Base-by-base conservation (phyloP, 2,329 filamentous ascomycete species). In the Exophiala calicioides region DNA sequence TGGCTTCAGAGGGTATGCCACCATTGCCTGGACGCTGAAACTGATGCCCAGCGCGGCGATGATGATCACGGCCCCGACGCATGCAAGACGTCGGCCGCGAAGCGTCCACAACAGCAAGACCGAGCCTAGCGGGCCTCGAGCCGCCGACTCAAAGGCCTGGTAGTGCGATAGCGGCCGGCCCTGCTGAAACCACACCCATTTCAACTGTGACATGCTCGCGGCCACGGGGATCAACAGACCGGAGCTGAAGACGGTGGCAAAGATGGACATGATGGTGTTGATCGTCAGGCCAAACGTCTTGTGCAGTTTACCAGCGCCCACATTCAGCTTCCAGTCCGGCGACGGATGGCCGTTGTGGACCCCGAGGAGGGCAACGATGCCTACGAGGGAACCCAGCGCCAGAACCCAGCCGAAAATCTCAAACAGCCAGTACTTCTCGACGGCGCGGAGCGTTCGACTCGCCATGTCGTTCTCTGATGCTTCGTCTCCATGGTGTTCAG, bases 261-360 rank as follows among this genome's bases (percentile, higher is more conserved):
- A 59, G 7, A 65, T 53, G 1, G 63, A 58, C 7, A 64, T 48
- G n/a, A 65, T 34, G 7, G 64, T 41, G 46, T 65, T 66, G 30
- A 53, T 39, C n/a, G 34, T 46, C 12, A 44, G 15, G 19, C 23
- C 21, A 15, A 44, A 19, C n/a, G 41, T 15, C 31, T 37, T 44
- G 18, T 20, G 38, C 19, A 31, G 33, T 39, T 26, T 21, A n/a
- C n/a, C n/a, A n/a, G n/a, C n/a, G n/a, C n/a, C n/a, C 16, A 26
- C 34, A 23, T 20, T 29, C 5, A 41, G n/a, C 7, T 15, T 27
- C 35, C 39, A 46, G 20, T 50, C 24, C 21, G 46, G 46, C 21
- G 24, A 30, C 20, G 20, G 31, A 7, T 31, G 27, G 30, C 36
- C 40, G 7, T 50, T 13, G 15, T 35, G 30, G 21, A 39, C 36